Evolutionary conservation across 2,329 filamentous ascomycete genomes (phyloP).

Genomic region (Penicillium aurantiogriseum): DNA sequence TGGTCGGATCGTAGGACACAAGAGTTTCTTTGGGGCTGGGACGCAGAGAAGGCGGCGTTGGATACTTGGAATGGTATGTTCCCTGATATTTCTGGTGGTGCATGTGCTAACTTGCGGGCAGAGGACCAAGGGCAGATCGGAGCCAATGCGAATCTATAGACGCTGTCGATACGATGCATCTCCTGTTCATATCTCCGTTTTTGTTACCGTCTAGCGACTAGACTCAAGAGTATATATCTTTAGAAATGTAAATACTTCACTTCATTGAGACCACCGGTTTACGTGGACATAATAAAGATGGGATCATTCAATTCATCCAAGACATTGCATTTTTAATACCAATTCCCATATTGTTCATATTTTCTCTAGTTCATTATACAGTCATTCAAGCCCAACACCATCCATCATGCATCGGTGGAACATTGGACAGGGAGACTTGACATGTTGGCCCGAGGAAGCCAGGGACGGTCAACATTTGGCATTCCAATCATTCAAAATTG

Average conservation of each 20-base stretch:
- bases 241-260: conserved; percentile 4
- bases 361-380: conserved; percentile 29
- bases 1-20: conserved; percentile 66
- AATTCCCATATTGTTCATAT: conserved; percentile 14
- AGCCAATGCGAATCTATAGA: conserved; percentile 19
- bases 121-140: conserved; percentile 2
- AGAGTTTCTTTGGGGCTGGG: conserved; percentile 43
- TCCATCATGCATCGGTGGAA: conserved; percentile 13
- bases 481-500: conserved; percentile 10
- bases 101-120: conserved; percentile 2
- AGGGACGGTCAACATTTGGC: conserved; percentile 26
- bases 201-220: neutral
- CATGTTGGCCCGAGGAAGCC: conserved; percentile 13
- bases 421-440: conserved; percentile 8
- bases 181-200: neutral
- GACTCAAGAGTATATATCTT: conserved; percentile 3
- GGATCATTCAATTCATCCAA: neutral
- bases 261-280: neutral
- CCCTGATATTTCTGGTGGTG: neutral
- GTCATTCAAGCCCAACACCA: conserved; percentile 20
- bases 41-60: conserved; percentile 35
- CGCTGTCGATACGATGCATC: neutral
- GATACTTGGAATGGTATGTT: conserved; percentile 32
- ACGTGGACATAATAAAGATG: neutral
- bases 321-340: conserved; percentile 6